Evolutionary conservation across 108 stramenopile genomes (phyloP), one percentile per base, ranked within the genome.

Genomic region (Fragilariopsis cylindrus): DNA sequence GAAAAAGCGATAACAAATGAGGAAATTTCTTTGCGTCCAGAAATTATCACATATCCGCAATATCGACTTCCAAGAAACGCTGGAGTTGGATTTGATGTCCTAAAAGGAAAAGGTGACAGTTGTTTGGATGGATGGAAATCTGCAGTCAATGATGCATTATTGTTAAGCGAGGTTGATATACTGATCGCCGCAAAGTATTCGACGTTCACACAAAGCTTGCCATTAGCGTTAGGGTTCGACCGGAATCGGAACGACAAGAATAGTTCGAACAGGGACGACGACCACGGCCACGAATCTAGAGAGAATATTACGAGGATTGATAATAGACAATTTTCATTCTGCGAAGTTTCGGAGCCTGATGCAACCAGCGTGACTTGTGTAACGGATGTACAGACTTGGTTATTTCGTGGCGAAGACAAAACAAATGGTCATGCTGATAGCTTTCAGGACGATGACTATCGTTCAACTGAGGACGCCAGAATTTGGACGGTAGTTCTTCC

Each of bases 191-290:
- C 80, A 44, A 57, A 73, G 40, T 54, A 76, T 18, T 81, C 80
- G 13, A 65, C 82, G 4, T 86, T 86, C 60, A 86, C 85, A 46
- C 85, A 86, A 70, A 76, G 75, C 42, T 45, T 86, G 62, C 82
- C 85, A 62, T 16, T 86, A 18, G 71, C 85, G 11, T 56, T 82
- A 69, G 66, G 77, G 39, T 81, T 86, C 54, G 71, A 81, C 66
- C 55, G 60, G 11, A 48, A 66, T 12, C 54, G 44, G 48, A 41
- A 68, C 45, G 30, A 30, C 30, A 16, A 78, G 4, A 5, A 48
- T 4, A 66, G 67, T 47, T 66, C 75, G 3, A 65, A 74, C 30
- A 56, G 50, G 15, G 39, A 60, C 11, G 60, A 60, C 60, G 16
- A 13, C 9, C 11, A n/a, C 11, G 16, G 39, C 21, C 60, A 60